A percentile compares a stretch with the other conserved stretches of the same genome.
Conservation (phyloP, 768 basidiomycete species). For the Rhizopogon vinicolor region DNA sequence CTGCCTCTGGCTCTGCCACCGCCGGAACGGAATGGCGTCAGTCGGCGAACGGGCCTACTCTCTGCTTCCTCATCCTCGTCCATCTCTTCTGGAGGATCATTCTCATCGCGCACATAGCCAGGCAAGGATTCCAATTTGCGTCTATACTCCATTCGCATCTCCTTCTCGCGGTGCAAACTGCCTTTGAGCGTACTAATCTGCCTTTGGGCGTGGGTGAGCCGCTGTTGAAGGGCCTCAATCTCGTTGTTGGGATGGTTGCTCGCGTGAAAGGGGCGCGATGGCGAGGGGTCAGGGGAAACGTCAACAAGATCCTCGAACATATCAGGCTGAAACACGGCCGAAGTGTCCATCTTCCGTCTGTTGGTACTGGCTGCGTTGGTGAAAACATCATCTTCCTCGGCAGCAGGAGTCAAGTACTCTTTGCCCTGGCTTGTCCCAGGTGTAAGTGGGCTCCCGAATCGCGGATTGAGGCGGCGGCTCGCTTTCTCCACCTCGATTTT, state of each 20-base stretch:
- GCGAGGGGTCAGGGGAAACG: slow-evolving; percentile 63
- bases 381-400: slow-evolving; percentile 64
- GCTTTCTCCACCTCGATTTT: slow-evolving; percentile 69
- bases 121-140: slow-evolving; percentile 45
- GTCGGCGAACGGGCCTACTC: slow-evolving; percentile 33
- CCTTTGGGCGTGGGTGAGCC: slow-evolving; percentile 81
- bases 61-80: slow-evolving; percentile 44
- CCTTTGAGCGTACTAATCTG: slow-evolving; percentile 81
- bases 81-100: slow-evolving; percentile 32
- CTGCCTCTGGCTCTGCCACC: slow-evolving; percentile 41
- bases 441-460: slow-evolving; percentile 71
- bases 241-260: slow-evolving; percentile 76
- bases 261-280: slow-evolving; percentile 57
- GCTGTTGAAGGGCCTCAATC: slow-evolving; percentile 75
- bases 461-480: slow-evolving; percentile 50
- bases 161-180: slow-evolving; percentile 78
- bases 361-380: slow-evolving; percentile 56
- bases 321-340: slow-evolving; percentile 40
- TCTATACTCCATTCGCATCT: slow-evolving; percentile 64
- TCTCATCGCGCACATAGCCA: slow-evolving; percentile 32
- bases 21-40: slow-evolving; percentile 52
- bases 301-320: slow-evolving; percentile 41
- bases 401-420: slow-evolving; percentile 55
- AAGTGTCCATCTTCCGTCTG: slow-evolving; percentile 53
- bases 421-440: slow-evolving; percentile 45